These are phyloP conservation scores for Berberis thunbergii DNA, from an alignment of 164 flowering plant genomes.

Conservation along the genomic window DNA sequence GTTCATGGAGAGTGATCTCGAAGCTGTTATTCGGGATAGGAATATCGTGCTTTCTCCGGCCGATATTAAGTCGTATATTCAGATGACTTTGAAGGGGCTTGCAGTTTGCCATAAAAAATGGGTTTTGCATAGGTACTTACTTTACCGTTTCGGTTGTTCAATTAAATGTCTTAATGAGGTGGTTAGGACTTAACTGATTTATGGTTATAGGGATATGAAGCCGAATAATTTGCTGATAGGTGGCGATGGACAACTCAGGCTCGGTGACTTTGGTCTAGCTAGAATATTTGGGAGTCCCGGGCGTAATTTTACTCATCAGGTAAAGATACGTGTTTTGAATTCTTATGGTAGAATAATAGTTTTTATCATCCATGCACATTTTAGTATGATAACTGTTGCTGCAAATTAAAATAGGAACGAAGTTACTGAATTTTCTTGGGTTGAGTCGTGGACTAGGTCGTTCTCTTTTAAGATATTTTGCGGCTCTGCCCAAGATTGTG, in stretches of 20 bases:
- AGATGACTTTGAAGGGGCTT: constrained; percentile 95
- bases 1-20: constrained; percentile 96
- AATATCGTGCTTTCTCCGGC: constrained; percentile 89
- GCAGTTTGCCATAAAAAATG: constrained; percentile 90
- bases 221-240: neutral
- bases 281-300: neutral
- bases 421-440: too few relatives aligned
- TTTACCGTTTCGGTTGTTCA: neutral
- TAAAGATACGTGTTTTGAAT: too few relatives aligned
- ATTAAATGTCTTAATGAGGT: neutral
- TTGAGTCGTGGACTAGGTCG: too few relatives aligned
- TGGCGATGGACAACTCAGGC: neutral
- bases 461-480: too few relatives aligned
- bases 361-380: too few relatives aligned
- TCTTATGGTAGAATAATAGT: too few relatives aligned
- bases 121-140: constrained; percentile 82
- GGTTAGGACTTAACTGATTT: neutral
- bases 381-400: too few relatives aligned
- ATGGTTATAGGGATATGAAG: neutral
- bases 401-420: too few relatives aligned
- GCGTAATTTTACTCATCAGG: neutral
- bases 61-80: constrained; percentile 80
- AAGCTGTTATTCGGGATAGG: constrained; percentile 88
- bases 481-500: too few relatives aligned
- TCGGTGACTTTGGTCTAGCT: neutral